Conservation (phyloP, 495 filamentous ascomycete species). For the Aspergillus conjunctus region DNA sequence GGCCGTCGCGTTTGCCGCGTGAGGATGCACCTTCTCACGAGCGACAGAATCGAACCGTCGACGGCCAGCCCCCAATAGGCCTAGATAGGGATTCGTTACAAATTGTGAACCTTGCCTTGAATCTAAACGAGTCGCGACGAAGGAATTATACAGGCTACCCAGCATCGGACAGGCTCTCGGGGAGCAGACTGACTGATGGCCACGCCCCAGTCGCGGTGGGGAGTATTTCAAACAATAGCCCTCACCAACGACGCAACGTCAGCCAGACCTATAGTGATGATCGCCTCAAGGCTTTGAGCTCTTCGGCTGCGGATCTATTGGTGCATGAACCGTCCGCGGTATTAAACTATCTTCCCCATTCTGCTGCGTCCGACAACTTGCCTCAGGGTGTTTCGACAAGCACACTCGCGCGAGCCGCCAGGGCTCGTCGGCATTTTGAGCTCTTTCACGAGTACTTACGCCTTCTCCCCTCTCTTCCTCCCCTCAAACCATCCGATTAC, state of each 20-base stretch:
- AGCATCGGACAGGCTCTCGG: constrained; percentile 33
- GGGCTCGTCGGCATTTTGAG: constrained; percentile 76
- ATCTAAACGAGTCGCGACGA: constrained; percentile 79
- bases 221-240: constrained; percentile 17
- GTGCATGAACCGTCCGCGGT: constrained; percentile 30
- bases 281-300: constrained; percentile 5
- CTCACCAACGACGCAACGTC: constrained; percentile 25
- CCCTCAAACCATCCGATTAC: constrained; percentile 42
- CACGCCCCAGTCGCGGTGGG: constrained; percentile 25
- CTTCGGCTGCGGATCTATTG: neutral
- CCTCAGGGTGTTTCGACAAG: constrained; percentile 71
- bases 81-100: constrained; percentile 77
- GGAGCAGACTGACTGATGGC: constrained; percentile 49
- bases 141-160: constrained; percentile 44
- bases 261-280: constrained; percentile 23
- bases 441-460: constrained; percentile 78
- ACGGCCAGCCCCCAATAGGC: constrained; percentile 30
- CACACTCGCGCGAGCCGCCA: constrained; percentile 76
- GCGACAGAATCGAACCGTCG: constrained; percentile 17
- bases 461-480: constrained; percentile 72
- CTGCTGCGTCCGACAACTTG: constrained; percentile 32
- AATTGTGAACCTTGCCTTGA: constrained; percentile 88
- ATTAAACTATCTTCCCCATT: constrained; percentile 34
- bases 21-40: constrained; percentile 11
- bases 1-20: neutral